phyloP scores from a whole-genome alignment of 345 rosid genomes.

The Trapa bicornis region DNA sequence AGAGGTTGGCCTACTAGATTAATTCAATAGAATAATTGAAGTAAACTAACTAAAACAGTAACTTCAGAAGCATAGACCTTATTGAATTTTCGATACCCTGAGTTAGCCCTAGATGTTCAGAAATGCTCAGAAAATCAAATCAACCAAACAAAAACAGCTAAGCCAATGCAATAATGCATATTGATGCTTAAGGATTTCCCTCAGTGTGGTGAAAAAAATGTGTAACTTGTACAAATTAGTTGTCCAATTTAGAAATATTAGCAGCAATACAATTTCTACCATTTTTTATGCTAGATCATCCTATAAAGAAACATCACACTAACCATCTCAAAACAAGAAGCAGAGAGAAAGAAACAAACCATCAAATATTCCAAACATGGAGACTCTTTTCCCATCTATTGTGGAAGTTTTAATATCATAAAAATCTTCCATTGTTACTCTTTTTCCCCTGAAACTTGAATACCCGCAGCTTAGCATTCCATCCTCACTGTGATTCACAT shows the following conservation, averaged over 20 bases:
- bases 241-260: background rate
- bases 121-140: background rate
- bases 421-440: conserved; percentile 57
- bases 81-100: background rate
- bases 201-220: too few species aligned
- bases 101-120: background rate
- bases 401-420: conserved; percentile 43
- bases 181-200: too few species aligned
- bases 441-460: conserved; percentile 46
- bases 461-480: conserved; percentile 36
- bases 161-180: background rate
- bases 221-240: too few species aligned
- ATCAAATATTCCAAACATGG: conserved; percentile 54
- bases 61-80: background rate
- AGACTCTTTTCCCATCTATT: conserved; percentile 47
- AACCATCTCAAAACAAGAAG: background rate
- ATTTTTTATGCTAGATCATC: background rate
- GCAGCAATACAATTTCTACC: background rate
- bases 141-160: background rate
- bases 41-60: background rate
- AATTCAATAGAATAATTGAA: background rate
- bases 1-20: background rate
- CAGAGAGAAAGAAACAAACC: conserved; percentile 12
- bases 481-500: conserved; percentile 10
- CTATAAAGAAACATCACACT: background rate